Evolutionary conservation across 441 rosid species (phyloP).

Genomic region (Gossypium gossypioides): DNA sequence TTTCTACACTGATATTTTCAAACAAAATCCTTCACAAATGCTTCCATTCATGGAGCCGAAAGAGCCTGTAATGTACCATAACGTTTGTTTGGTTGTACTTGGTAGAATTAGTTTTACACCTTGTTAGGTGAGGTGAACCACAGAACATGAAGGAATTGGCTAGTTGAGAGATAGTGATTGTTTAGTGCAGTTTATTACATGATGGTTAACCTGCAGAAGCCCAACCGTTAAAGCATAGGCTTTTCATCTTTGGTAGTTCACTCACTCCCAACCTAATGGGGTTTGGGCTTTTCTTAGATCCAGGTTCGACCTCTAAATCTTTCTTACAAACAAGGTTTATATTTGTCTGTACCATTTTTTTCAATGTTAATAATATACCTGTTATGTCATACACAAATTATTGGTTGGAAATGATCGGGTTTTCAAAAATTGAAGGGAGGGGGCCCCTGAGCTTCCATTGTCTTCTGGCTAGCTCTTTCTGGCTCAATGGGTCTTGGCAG

Average conservation of each 20-base stretch:
- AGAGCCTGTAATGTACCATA: not conserved
- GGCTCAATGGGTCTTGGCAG: too few species aligned
- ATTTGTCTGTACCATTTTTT: too few species aligned
- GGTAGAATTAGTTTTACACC: not conserved
- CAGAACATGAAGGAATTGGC: not conserved
- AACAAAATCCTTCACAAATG: not conserved
- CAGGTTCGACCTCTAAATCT: not conserved
- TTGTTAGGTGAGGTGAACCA: not conserved
- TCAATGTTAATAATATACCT: too few species aligned
- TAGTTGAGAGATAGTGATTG: not conserved
- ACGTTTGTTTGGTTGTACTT: not conserved
- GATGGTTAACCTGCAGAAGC: not conserved
- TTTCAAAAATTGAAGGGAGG: too few species aligned
- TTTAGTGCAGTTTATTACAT: not conserved
- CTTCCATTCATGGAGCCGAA: not conserved
- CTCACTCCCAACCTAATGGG: not conserved
- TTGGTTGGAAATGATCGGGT: too few species aligned
- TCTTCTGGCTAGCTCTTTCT: too few species aligned
- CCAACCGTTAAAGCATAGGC: not conserved
- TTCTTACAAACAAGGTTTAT: not conserved
- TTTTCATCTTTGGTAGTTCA: too few species aligned
- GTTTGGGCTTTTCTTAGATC: not conserved
- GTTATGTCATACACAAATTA: too few species aligned
- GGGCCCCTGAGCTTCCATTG: too few species aligned
- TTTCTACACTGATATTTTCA: not conserved